phyloP scores from a whole-genome alignment of 179 eudicot species.

The Nepenthes alata region DNA sequence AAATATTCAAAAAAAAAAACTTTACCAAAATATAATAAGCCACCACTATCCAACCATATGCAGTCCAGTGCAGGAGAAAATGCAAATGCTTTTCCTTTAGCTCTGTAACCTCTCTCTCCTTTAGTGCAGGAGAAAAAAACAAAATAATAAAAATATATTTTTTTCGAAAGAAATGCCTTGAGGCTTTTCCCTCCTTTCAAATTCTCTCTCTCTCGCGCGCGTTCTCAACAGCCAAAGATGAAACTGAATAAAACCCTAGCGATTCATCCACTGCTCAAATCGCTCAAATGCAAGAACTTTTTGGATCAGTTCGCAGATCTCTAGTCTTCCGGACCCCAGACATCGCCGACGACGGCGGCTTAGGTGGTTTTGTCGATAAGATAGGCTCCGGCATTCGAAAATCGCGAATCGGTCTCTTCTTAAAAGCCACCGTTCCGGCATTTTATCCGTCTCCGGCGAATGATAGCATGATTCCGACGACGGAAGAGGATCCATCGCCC shows the following conservation, averaged over 20 bases:
- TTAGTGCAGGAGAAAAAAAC: too few relatives aligned
- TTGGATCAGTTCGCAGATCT: constrained; percentile 77
- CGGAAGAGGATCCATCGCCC: constrained; percentile 24
- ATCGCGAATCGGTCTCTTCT: constrained; percentile 43
- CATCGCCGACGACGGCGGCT: constrained; percentile 16
- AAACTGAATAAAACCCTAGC: constrained; percentile 6
- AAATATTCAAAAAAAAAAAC: too few relatives aligned
- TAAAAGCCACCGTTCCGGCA: constrained; percentile 26
- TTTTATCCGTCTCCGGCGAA: constrained; percentile 24
- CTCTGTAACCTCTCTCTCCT: too few relatives aligned
- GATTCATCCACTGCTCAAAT: neutral
- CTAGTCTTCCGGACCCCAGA: constrained; percentile 36
- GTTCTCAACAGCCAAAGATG: neutral
- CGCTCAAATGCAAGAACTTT: constrained; percentile 48
- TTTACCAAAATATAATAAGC: too few relatives aligned
- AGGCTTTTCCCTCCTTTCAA: constrained; percentile 7
- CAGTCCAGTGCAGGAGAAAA: too few relatives aligned
- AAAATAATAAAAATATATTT: too few relatives aligned
- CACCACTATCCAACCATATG: too few relatives aligned
- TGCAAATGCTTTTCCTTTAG: too few relatives aligned
- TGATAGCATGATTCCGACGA: constrained; percentile 26
- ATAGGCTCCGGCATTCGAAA: constrained; percentile 52
- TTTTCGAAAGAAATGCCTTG: neutral
- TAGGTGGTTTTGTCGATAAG: constrained; percentile 50
- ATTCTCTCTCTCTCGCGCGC: neutral